Base-by-base conservation (phyloP, 2,329 filamentous ascomycete genomes). In the Cercospora sesami region DNA sequence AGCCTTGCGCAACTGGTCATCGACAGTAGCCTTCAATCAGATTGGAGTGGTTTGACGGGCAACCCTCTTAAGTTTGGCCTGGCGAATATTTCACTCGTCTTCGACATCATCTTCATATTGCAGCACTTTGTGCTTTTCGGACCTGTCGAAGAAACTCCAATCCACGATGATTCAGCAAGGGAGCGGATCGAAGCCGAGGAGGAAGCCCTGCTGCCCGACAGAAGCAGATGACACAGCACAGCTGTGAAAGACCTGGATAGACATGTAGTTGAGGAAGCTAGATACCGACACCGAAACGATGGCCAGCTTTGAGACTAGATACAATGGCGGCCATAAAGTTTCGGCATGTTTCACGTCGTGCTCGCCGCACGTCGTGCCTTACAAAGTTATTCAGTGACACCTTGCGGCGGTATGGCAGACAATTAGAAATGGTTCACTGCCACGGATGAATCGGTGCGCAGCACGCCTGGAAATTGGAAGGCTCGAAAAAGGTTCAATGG, bases 31-130 rank as follows among this genome's bases (percentile, higher is more conserved):
- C 81, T 96, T 42, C 89, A 95, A 79, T 86, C 86, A 65, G 93
- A 97, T 81, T 97, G 94, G 94, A 91, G 90, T 59, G 95, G 94
- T 23, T 85, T 98, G 67, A 93, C 90, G 0, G 94, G 94, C 1
- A 98, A 98, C 78, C 92, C 93, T 0, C 90, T 95, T 73, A 99
- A 98, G 82, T 88, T 98, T 67, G 88, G 89, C 2, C 84, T 98
- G 51, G 91, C 92, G 14, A 94, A 96, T 76, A 87, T 97, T 57
- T 93, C 90, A 67, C 90, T 98, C 74, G 78, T 92, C 2, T 98
- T 97, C 78, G 94, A 98, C 77, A 71, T 91, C 33, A 83, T 97
- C 60, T 98, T 98, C 77, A 90, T 98, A 62, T 76, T 86, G 4
- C 95, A 99, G 81, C 95, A 98, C 80, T 98, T 94, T 75, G 82